These are phyloP conservation scores for Trichosporon sp. DNA, from an alignment of 1,284 basidiomycete species.

Conservation along the genomic window DNA sequence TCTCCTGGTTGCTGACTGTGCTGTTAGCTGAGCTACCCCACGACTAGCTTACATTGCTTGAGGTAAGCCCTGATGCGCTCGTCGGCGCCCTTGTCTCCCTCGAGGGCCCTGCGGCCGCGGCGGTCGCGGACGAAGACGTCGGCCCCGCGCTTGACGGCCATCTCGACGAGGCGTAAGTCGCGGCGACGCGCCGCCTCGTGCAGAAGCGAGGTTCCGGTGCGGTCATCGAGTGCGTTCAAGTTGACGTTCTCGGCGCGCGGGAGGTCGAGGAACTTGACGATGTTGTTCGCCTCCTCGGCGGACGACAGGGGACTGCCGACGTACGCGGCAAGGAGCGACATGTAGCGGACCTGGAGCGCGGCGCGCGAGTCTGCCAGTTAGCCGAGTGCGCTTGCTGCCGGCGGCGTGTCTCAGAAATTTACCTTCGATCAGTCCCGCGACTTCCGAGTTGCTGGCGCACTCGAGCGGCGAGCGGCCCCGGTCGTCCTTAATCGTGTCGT, in stretches of 20 bases:
- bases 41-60: conserved; percentile 63
- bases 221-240: conserved; percentile 59
- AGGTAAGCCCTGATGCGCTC: conserved; percentile 79
- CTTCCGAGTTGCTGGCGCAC: conserved; percentile 59
- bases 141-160: conserved; percentile 76
- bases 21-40: conserved; percentile 26
- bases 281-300: conserved; percentile 33
- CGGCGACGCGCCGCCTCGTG: conserved; percentile 83
- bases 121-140: conserved; percentile 86
- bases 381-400: background rate
- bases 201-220: conserved; percentile 71
- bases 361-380: conserved; percentile 65
- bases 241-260: conserved; percentile 51
- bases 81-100: conserved; percentile 57
- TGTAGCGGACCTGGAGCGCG: conserved; percentile 70
- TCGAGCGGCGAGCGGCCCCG: conserved; percentile 70
- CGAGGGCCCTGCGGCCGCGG: conserved; percentile 68
- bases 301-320: conserved; percentile 58
- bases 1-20: conserved; percentile 74
- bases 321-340: conserved; percentile 67
- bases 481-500: conserved; percentile 72
- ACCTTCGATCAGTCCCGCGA: conserved; percentile 73
- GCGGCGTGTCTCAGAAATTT: conserved; percentile 26
- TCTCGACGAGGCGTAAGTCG: conserved; percentile 75
- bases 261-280: conserved; percentile 54